Percentiles rank a stretch among this genome's conserved stretches.
Conservation (phyloP, 148 eudicot species). For the Fagopyrum homotropicum region DNA sequence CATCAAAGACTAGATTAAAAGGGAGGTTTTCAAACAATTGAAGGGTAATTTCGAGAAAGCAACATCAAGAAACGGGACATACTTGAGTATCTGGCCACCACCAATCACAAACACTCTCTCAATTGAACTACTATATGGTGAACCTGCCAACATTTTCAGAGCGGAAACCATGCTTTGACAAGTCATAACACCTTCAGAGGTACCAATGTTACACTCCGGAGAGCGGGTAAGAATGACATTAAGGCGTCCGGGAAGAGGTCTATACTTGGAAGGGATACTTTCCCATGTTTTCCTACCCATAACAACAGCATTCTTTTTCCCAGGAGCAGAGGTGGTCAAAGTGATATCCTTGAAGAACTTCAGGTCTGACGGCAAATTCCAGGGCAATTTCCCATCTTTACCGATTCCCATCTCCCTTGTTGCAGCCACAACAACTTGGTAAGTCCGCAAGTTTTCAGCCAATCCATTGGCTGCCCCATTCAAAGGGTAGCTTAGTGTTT, state of each 20-base stretch:
- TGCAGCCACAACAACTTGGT: conserved; percentile 94
- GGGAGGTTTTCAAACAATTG: background rate
- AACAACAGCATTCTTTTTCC: conserved; percentile 75
- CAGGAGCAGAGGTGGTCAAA: conserved; percentile 47
- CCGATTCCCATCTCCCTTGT: conserved; percentile 88
- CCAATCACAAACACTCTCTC: conserved; percentile 86
- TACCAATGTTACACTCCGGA: conserved; percentile 33
- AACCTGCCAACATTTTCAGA: conserved; percentile 45
- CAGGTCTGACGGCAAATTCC: conserved; percentile 84
- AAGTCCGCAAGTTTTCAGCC: conserved; percentile 33
- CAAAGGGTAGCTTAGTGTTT: conserved; percentile 17
- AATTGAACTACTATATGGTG: conserved; percentile 49
- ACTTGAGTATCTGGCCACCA: conserved; percentile 87
- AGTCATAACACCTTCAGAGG: conserved; percentile 53
- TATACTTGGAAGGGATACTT: conserved; percentile 55
- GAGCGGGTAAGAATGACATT: conserved; percentile 79
- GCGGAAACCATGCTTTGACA: conserved; percentile 68
- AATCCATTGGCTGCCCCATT: conserved; percentile 21
- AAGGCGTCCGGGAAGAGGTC: conserved; percentile 83
- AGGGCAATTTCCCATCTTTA: conserved; percentile 85
- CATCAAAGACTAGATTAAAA: conserved; percentile 7
- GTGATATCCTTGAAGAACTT: conserved; percentile 83
- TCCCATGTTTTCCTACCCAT: conserved; percentile 99
- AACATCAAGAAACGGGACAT: conserved; percentile 8
- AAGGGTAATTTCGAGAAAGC: background rate